Percentiles rank a stretch among this genome's conserved stretches.
phyloP scores from a whole-genome alignment of 2,329 filamentous ascomycete species.

The Lasiodiplodia sp. region DNA sequence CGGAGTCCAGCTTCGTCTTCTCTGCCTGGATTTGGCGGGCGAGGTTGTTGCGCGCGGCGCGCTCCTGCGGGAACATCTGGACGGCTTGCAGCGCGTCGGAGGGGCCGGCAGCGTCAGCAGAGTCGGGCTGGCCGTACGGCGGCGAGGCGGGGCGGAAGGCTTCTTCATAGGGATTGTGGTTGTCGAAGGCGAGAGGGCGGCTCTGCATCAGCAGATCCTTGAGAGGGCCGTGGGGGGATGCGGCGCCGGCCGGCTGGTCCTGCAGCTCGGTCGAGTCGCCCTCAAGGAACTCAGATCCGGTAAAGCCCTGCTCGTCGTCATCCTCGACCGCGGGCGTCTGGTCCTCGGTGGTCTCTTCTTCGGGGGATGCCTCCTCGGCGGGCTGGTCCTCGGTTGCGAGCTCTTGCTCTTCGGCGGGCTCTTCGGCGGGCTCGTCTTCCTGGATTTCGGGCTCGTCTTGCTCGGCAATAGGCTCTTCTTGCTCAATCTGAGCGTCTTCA shows the following conservation, averaged over 20 bases:
- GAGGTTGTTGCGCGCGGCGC: background rate
- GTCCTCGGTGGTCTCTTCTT: too few relatives aligned
- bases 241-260: background rate
- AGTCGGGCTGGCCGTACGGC: background rate
- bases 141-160: background rate
- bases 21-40: rapidly evolving
- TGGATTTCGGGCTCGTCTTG: too few relatives aligned
- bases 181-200: background rate
- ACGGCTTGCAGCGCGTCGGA: background rate
- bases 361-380: too few relatives aligned
- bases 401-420: too few relatives aligned
- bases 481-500: background rate
- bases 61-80: background rate
- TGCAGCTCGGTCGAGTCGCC: background rate
- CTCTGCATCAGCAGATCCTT: background rate
- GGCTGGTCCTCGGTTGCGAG: too few relatives aligned
- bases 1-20: background rate
- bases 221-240: background rate
- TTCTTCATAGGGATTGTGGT: background rate
- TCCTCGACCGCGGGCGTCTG: background rate
- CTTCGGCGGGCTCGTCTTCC: too few relatives aligned
- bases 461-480: background rate
- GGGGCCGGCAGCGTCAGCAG: background rate
- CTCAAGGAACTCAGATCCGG: too few relatives aligned
- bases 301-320: background rate